A percentile compares a stretch with the other conserved stretches of the same genome.
Evolutionary conservation across 139 green algal species (phyloP).

Genomic region (Edaphochlamys debaryana): DNA sequence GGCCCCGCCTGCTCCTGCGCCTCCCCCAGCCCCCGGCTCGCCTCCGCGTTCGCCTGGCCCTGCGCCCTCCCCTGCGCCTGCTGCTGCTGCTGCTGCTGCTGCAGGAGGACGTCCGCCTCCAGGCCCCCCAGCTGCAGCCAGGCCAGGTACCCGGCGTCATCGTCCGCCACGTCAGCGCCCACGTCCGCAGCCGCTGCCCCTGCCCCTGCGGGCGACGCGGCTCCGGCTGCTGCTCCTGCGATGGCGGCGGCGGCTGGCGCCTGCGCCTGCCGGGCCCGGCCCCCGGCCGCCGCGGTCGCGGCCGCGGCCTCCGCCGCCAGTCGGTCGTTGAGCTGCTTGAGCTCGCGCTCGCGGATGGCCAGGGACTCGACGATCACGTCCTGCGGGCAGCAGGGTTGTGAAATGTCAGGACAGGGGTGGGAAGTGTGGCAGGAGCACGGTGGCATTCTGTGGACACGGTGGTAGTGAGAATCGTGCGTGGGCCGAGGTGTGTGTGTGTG

Average conservation of each 20-base stretch:
- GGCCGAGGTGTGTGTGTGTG: background rate
- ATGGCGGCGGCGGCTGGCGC: background rate
- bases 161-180: conserved; percentile 1
- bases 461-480: too few relatives aligned
- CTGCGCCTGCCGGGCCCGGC: background rate
- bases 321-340: conserved; percentile 2
- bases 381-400: background rate
- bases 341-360: conserved; percentile 6
- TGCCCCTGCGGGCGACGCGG: background rate
- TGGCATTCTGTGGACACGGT: too few relatives aligned
- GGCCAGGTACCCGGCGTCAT: conserved; percentile 16
- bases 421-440: too few relatives aligned
- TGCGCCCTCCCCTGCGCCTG: background rate
- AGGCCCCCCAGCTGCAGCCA: conserved; percentile 5
- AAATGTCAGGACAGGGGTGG: too few relatives aligned
- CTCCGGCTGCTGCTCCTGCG: background rate
- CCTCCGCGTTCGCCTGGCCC: background rate
- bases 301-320: background rate
- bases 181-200: too few relatives aligned
- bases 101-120: conserved; percentile 12
- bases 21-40: background rate
- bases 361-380: background rate
- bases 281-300: background rate
- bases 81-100: background rate
- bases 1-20: background rate